Percentiles rank a stretch among this genome's conserved stretches.
Conservation (phyloP, 768 basidiomycete species). For the Ramaria sp. region DNA sequence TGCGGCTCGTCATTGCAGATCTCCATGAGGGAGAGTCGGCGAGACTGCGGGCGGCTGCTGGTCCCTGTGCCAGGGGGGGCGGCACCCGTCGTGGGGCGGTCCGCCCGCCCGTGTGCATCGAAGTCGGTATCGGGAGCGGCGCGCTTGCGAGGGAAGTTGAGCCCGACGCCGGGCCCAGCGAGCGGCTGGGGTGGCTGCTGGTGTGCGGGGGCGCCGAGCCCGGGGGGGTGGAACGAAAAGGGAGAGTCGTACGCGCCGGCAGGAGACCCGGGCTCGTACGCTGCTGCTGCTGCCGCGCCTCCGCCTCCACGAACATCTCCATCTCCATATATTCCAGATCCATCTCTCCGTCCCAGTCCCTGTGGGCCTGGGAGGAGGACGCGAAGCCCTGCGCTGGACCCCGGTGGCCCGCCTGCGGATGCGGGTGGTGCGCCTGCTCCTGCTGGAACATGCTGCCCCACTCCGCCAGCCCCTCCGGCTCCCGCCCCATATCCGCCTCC, state of each 20-base stretch:
- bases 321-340: neutral
- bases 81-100: conserved; percentile 2
- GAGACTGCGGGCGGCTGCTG: conserved; percentile 57
- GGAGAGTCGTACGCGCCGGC: conserved; percentile 30
- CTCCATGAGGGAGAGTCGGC: conserved; percentile 77
- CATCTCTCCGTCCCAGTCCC: no score
- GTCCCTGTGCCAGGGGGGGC: no score
- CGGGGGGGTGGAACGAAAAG: conserved; percentile 71
- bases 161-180: conserved; percentile 14
- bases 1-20: conserved; percentile 63
- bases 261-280: neutral
- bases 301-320: neutral
- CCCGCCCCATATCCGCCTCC: neutral
- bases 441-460: neutral
- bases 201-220: conserved; percentile 26
- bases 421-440: no score
- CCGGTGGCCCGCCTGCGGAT: no score
- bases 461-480: neutral
- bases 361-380: no score
- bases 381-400: no score
- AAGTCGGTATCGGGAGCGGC: conserved; percentile 21
- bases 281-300: neutral
- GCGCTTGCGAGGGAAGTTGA: conserved; percentile 27
- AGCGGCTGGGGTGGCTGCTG: conserved; percentile 13
- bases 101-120: conserved; percentile 3